Base-by-base conservation (phyloP, 2,329 filamentous ascomycete species). In the Macrophomina tecta region DNA sequence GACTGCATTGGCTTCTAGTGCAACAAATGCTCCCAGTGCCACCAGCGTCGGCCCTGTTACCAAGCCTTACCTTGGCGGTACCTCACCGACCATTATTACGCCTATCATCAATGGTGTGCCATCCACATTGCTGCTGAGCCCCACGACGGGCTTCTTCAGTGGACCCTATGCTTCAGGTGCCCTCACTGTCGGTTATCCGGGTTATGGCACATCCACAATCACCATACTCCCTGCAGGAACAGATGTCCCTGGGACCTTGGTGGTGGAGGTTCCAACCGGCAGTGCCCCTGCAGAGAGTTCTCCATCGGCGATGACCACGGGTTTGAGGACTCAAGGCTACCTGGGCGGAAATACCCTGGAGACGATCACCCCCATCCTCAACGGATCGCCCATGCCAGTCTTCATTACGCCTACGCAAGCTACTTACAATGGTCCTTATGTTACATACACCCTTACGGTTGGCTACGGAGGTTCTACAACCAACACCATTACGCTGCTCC, bases 401-500 rank as follows among this genome's bases (percentile, higher is more conserved):
- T 61, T 5, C 42, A 48, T 61, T 9, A 61, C 42, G 4, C 58
- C 58, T 3, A 36, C 45, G 6, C 32, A 32, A 5, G 23, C 12
- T 12, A n/a, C 28, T 12, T 65, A 56, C 38, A 48, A 28, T 32
- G 62, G 51, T 4, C 62, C 62, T 14, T 53, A 18, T 8, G 38
- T 46, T 1, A 18, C 62, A 0, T 46, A 42, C 7, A 36, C 49
- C 5, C 38, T 14, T 9, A 64, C 62, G 2, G 45, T 46, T 6
- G 38, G 48, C 7, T 53, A 45, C 4, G 18, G 11, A 6, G 62
- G 62, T 12, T 30, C 34, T 5, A 16, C 16, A 5, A 46, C 16
- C 5, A 16, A 4, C n/a, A 64, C 62, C 18, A 45, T 64, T 11
- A 64, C 62, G 6, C 48, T 64, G 28, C 36, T 64, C 6, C 62